These are phyloP conservation scores for Cercospora janseana DNA, from an alignment of 2,329 filamentous ascomycete genomes.

Conservation along the genomic window DNA sequence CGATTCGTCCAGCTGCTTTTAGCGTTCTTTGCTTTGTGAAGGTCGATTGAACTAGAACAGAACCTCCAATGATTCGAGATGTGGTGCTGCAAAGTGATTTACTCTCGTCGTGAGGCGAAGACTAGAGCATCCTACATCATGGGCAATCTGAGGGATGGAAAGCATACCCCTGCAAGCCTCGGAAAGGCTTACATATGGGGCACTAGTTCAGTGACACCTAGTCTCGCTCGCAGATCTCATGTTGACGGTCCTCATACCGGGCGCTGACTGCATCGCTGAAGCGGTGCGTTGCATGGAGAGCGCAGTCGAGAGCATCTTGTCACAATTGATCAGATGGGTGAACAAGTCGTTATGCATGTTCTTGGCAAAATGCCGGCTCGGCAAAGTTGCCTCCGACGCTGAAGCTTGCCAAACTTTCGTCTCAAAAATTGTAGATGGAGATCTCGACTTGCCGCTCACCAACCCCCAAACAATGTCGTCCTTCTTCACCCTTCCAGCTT, in stretches of 20 bases:
- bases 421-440: slow-evolving; percentile 5
- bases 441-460: slow-evolving; percentile 3
- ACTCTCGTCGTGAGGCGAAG: too few relatives aligned
- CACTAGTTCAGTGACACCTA: neutral
- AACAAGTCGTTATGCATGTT: neutral
- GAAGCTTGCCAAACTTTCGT: slow-evolving; percentile 2
- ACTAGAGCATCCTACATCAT: too few relatives aligned
- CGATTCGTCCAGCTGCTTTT: too few relatives aligned
- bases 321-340: too few relatives aligned
- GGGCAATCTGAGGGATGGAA: too few relatives aligned
- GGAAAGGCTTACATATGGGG: too few relatives aligned
- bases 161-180: too few relatives aligned
- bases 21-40: too few relatives aligned
- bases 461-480: slow-evolving; percentile 67
- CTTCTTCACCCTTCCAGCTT: slow-evolving; percentile 87
- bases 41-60: too few relatives aligned
- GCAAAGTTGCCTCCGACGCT: neutral
- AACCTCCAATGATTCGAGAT: too few relatives aligned
- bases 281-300: neutral
- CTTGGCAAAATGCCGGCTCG: neutral
- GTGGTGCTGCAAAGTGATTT: too few relatives aligned
- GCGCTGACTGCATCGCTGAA: neutral
- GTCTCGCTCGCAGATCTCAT: neutral
- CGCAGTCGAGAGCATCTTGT: too few relatives aligned
- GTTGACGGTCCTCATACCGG: neutral